Evolutionary conservation across 2,329 filamentous ascomycete genomes (phyloP).

Genomic region (Ascomycota sp.): DNA sequence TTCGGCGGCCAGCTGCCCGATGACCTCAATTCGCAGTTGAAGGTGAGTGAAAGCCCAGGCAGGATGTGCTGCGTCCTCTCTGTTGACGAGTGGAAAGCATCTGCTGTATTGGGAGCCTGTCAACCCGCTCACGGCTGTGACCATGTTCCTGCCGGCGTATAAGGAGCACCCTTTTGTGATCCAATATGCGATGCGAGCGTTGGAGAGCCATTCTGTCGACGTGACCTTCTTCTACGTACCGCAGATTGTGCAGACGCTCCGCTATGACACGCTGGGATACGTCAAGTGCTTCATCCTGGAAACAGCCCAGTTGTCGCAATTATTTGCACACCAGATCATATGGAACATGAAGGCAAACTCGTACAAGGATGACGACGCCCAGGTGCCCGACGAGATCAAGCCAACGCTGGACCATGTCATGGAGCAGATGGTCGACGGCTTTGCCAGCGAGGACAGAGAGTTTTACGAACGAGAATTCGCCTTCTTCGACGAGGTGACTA

Average conservation of each 20-base stretch:
- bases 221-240: slow-evolving; percentile 98
- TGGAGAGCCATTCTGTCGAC: slow-evolving; percentile 89
- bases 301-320: slow-evolving; percentile 88
- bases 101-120: slow-evolving; percentile 81
- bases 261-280: slow-evolving; percentile 83
- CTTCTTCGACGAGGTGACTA: slow-evolving; percentile 96
- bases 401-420: slow-evolving; percentile 82
- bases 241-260: slow-evolving; percentile 85
- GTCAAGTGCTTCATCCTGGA: slow-evolving; percentile 92
- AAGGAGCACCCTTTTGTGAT: slow-evolving; percentile 79
- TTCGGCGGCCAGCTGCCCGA: slow-evolving; percentile 53
- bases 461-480: slow-evolving; percentile 90
- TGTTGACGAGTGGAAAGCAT: slow-evolving; percentile 30
- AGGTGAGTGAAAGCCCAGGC: slow-evolving; percentile 25
- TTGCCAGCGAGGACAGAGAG: slow-evolving; percentile 50
- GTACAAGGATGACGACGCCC: slow-evolving; percentile 87
- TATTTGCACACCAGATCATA: slow-evolving; percentile 97
- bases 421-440: slow-evolving; percentile 60
- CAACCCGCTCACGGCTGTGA: slow-evolving; percentile 80
- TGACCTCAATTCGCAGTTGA: slow-evolving; percentile 61
- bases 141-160: slow-evolving; percentile 79
- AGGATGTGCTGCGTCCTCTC: not conserved
- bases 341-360: slow-evolving; percentile 99
- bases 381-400: slow-evolving; percentile 76
- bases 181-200: slow-evolving; percentile 85